phyloP scores from a whole-genome alignment of 140 eudicot species.

The Senecio squalidus region DNA sequence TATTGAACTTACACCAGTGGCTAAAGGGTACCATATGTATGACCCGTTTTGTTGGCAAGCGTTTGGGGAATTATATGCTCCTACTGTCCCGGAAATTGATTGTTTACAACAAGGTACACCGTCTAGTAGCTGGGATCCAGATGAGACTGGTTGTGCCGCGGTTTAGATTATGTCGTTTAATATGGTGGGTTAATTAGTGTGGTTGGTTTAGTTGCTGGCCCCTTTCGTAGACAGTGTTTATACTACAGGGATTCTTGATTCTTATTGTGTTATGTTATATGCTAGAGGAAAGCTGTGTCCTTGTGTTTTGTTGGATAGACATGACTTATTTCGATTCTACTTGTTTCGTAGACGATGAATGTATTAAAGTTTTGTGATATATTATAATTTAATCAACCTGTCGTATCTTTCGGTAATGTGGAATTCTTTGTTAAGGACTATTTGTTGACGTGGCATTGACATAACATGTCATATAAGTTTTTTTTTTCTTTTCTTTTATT shows the following conservation, averaged over 20 bases:
- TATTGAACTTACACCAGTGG: conserved; percentile 60
- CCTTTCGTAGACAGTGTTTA: conserved; percentile 29
- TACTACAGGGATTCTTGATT: conserved; percentile 25
- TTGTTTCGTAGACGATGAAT: no score
- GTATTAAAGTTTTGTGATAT: no score
- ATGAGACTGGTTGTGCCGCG: conserved; percentile 49
- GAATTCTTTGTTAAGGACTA: no score
- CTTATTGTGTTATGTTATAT: conserved; percentile 11
- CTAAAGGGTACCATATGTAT: conserved; percentile 57
- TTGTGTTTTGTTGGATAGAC: neutral
- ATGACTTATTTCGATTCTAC: no score
- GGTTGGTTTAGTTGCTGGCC: conserved; percentile 58
- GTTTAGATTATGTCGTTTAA: neutral
- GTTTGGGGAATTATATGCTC: conserved; percentile 63
- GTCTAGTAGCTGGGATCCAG: conserved; percentile 54
- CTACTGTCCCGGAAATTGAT: conserved; percentile 54
- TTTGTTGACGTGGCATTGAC: no score
- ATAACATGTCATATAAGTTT: no score
- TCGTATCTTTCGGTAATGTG: no score
- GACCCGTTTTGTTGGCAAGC: conserved; percentile 84
- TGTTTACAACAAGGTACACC: conserved; percentile 76
- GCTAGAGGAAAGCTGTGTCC: conserved; percentile 4
- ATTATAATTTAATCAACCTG: no score
- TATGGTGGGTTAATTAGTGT: conserved; percentile 41
- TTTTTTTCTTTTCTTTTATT: no score